These are phyloP conservation scores for Xerophyta viscosa DNA, from an alignment of 106 monocot genomes.

Conservation along the genomic window DNA sequence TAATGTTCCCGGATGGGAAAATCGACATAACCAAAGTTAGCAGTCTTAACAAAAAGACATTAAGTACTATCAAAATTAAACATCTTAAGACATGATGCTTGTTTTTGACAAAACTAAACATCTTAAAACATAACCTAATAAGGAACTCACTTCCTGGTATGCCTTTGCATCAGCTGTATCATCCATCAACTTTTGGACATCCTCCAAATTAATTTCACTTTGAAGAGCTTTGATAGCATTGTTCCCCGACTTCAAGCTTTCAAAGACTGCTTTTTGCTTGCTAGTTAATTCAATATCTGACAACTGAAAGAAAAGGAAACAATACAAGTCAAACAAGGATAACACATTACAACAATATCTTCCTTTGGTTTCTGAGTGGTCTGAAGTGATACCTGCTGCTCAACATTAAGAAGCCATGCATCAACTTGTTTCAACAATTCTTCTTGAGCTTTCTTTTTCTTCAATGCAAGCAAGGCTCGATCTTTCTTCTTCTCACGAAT, in stretches of 20 bases:
- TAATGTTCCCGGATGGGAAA: too few relatives aligned
- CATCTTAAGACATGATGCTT: not conserved
- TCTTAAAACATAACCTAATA: not conserved
- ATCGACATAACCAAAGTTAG: too few relatives aligned
- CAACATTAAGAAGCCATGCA: constrained; percentile 85
- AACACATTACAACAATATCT: not conserved
- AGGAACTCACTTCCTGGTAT: constrained; percentile 86
- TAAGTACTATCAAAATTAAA: too few relatives aligned
- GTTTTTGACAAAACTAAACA: not conserved
- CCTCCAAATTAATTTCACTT: constrained; percentile 89
- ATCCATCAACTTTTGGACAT: constrained; percentile 95
- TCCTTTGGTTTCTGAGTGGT: too few relatives aligned
- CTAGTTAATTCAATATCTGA: constrained; percentile 85
- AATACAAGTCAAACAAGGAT: not conserved
- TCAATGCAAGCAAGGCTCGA: constrained; percentile 82
- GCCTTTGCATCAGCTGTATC: constrained; percentile 93
- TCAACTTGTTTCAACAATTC: constrained; percentile 86
- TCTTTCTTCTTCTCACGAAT: constrained; percentile 82
- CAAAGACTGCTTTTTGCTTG: constrained; percentile 90
- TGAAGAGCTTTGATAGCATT: constrained; percentile 86
- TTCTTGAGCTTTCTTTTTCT: constrained; percentile 94
- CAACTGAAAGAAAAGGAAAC: constrained; percentile 38
- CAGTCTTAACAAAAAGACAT: too few relatives aligned
- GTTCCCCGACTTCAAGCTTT: constrained; percentile 80
- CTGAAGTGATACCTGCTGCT: constrained; percentile 61